Conservation (phyloP, 225 moss, liverwort and hornwort genomes). For the Anthoceros angustus region DNA sequence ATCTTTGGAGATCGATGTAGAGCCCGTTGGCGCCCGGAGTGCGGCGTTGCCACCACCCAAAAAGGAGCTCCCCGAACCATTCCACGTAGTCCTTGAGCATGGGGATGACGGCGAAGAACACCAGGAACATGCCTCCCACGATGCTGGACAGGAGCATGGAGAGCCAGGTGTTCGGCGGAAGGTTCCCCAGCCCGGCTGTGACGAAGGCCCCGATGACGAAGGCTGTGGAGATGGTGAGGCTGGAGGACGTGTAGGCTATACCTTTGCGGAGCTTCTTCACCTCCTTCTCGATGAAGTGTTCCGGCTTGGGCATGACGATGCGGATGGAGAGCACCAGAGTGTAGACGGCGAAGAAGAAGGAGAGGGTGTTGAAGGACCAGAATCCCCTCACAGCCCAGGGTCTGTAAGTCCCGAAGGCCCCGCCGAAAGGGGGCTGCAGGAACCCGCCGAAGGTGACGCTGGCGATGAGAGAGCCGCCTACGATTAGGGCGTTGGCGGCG, state of each 20-base stretch:
- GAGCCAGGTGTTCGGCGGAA: conserved; percentile 9
- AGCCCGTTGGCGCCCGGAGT: neutral
- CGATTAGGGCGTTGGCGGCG: conserved; percentile 22
- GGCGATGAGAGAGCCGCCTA: conserved; percentile 28
- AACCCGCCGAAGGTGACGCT: conserved; percentile 29
- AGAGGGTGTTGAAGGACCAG: conserved; percentile 22
- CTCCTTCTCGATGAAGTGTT: conserved; percentile 10
- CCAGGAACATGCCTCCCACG: conserved; percentile 1
- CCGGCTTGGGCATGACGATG: conserved; percentile 6
- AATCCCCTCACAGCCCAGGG: conserved; percentile 13
- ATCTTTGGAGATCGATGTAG: neutral
- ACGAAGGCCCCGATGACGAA: conserved; percentile 18
- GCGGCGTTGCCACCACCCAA: neutral
- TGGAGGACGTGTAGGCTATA: conserved; percentile 7
- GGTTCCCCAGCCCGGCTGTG: conserved; percentile 16
- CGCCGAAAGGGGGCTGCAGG: conserved; percentile 24
- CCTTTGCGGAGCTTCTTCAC: conserved; percentile 9
- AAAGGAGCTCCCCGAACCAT: neutral
- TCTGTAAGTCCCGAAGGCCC: neutral
- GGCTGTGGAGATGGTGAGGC: conserved; percentile 9
- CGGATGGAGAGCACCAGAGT: conserved; percentile 5
- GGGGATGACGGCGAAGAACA: neutral
- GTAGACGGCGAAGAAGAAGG: conserved; percentile 11
- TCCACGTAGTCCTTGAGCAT: neutral
- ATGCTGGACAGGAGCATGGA: conserved; percentile 7